phyloP scores from a whole-genome alignment of 169 alveolate species.

The Plasmodium fragile region DNA sequence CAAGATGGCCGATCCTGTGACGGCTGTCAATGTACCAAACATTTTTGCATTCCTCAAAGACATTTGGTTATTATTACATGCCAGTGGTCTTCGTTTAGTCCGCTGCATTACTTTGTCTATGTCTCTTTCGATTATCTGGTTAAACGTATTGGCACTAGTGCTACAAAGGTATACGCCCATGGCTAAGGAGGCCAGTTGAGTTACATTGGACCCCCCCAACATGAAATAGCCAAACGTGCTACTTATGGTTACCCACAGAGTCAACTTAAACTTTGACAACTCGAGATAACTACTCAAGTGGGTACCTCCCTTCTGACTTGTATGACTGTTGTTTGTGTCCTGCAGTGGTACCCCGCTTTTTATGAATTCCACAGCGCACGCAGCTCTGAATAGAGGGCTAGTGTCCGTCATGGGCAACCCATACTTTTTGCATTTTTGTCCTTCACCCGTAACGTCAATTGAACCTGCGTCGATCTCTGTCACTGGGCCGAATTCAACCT shows the following conservation, averaged over 20 bases:
- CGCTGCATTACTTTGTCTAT: constrained; percentile 82
- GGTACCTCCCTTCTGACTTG: background rate
- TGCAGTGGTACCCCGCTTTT: background rate
- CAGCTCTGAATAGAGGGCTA: background rate
- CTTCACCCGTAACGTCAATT: background rate
- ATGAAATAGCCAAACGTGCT: constrained; percentile 86
- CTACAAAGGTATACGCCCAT: constrained; percentile 84
- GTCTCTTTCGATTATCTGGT: constrained; percentile 84
- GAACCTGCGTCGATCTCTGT: background rate
- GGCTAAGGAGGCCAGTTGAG: constrained; percentile 6
- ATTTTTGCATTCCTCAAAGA: constrained; percentile 54
- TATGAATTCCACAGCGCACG: background rate
- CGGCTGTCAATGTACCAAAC: constrained; percentile 52
- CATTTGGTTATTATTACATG: constrained; percentile 11
- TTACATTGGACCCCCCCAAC: constrained; percentile 65
- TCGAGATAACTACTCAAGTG: constrained; percentile 21
- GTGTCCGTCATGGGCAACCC: background rate
- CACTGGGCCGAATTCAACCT: background rate
- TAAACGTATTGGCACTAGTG: constrained; percentile 84
- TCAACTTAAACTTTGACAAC: constrained; percentile 80
- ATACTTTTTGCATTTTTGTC: background rate
- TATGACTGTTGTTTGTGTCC: background rate
- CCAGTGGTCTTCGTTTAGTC: constrained; percentile 82
- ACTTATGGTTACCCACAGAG: constrained; percentile 86
- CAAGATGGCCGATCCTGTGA: constrained; percentile 20